Percentiles rank a stretch among this genome's conserved stretches.
Conservation (phyloP, 352 stramenopile species). For the Phytophthora ramorum region DNA sequence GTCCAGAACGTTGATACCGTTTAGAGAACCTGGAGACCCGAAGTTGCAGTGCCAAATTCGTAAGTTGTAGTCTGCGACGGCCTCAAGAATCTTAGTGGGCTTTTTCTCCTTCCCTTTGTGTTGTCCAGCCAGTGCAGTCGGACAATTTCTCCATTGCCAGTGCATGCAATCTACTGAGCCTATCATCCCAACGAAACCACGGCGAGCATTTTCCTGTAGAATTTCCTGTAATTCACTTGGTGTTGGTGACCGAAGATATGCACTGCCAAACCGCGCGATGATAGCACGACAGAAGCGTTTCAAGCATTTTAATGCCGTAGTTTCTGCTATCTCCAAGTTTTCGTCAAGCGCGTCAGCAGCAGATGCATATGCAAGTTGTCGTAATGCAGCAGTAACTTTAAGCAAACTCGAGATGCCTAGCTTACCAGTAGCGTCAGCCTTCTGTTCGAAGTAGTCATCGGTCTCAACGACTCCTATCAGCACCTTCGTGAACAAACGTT, state of each 20-base stretch:
- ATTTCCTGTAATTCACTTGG: no score
- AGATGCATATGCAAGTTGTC: neutral
- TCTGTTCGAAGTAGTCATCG: conserved; percentile 8
- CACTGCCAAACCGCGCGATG: no score
- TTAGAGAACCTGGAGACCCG: conserved; percentile 2
- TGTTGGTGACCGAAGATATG: no score
- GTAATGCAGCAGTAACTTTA: neutral
- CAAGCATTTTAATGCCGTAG: no score
- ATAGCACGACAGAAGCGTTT: no score
- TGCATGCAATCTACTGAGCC: neutral
- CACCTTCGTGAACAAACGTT: neutral
- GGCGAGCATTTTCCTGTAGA: no score
- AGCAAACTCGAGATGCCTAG: conserved; percentile 1
- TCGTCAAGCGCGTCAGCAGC: neutral
- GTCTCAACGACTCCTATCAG: neutral
- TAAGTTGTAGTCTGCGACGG: neutral
- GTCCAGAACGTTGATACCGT: conserved; percentile 7
- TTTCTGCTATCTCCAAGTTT: neutral
- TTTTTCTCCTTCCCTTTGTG: neutral
- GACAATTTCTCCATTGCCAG: conserved; percentile 1
- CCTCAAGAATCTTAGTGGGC: neutral
- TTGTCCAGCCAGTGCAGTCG: neutral
- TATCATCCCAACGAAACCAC: conserved; percentile 5
- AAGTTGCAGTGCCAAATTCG: conserved; percentile 13
- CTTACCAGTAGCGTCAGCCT: neutral